Conservation (phyloP, 2,329 filamentous ascomycete species). For the Domatiomyces globalis region DNA sequence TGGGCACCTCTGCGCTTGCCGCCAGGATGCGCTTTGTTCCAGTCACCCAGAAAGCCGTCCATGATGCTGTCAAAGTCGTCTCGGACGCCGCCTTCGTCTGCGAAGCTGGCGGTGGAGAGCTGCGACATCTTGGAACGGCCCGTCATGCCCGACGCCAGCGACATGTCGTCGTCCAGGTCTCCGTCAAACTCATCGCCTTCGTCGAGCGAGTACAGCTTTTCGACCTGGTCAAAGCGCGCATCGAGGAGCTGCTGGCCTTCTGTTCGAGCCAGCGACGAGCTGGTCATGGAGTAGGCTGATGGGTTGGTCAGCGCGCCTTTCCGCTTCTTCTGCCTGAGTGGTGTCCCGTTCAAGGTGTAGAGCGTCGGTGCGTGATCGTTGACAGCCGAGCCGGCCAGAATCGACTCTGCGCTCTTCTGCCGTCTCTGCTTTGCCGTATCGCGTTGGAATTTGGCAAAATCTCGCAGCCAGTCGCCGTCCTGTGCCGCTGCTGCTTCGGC, state of each 20-base stretch:
- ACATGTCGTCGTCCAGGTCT: slow-evolving; percentile 38
- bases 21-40: slow-evolving; percentile 28
- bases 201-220: slow-evolving; percentile 61
- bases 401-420: slow-evolving; percentile 24
- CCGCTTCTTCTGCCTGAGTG: slow-evolving; percentile 67
- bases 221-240: slow-evolving; percentile 78
- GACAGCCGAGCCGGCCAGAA: slow-evolving; percentile 27
- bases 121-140: slow-evolving; percentile 43
- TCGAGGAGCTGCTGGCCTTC: slow-evolving; percentile 77
- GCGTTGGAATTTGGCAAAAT: slow-evolving; percentile 91
- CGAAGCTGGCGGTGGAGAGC: slow-evolving; percentile 40
- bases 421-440: slow-evolving; percentile 36
- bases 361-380: slow-evolving; percentile 29
- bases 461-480: slow-evolving; percentile 73
- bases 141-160: slow-evolving; percentile 32
- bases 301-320: slow-evolving; percentile 85
- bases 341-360: slow-evolving; percentile 50
- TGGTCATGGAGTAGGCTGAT: slow-evolving; percentile 83
- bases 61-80: slow-evolving; percentile 78
- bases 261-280: slow-evolving; percentile 71
- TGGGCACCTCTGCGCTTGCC: slow-evolving; percentile 32
- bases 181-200: slow-evolving; percentile 38
- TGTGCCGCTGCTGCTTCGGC: slow-evolving; percentile 33
- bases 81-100: slow-evolving; percentile 43
- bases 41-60: slow-evolving; percentile 74